Evolutionary conservation across 208 protist genomes (phyloP).

Genomic region (Spongospora subterranea): DNA sequence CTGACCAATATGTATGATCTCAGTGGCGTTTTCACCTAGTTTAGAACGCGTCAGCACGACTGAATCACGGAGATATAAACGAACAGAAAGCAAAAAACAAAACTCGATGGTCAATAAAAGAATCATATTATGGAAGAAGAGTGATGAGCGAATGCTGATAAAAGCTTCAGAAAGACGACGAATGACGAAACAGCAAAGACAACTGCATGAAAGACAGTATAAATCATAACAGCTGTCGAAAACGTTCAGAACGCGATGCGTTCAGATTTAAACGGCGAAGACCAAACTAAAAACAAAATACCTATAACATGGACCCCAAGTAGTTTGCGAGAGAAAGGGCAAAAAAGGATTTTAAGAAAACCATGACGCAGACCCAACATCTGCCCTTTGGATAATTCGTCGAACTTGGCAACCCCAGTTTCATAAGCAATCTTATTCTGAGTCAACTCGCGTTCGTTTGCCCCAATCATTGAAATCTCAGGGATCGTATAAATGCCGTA

Average conservation of each 20-base stretch:
- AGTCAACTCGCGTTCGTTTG: background rate
- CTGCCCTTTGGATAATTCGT: constrained; percentile 41
- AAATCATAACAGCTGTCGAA: too few relatives aligned
- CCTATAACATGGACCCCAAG: constrained; percentile 35
- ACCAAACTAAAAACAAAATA: too few relatives aligned
- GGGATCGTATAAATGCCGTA: constrained; percentile 53
- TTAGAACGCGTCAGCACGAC: background rate
- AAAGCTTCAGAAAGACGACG: too few relatives aligned
- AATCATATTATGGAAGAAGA: too few relatives aligned
- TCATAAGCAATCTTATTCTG: constrained; percentile 18
- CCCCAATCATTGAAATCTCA: constrained; percentile 38
- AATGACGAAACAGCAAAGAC: too few relatives aligned
- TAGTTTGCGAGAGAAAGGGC: background rate
- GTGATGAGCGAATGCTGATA: too few relatives aligned
- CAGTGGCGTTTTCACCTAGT: constrained; percentile 25
- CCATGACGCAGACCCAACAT: constrained; percentile 30
- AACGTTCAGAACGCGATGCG: too few relatives aligned
- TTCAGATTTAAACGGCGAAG: too few relatives aligned
- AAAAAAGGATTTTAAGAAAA: constrained; percentile 43
- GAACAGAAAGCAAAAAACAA: too few relatives aligned
- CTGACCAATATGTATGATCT: constrained; percentile 52
- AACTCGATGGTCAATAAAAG: background rate
- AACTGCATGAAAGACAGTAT: too few relatives aligned
- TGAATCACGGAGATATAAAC: too few relatives aligned
- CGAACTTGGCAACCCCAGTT: constrained; percentile 47